Percentiles rank a stretch among this genome's conserved stretches.
Evolutionary conservation across 75 land plant genomes (phyloP).

Genomic region (Pinus albicaulis): DNA sequence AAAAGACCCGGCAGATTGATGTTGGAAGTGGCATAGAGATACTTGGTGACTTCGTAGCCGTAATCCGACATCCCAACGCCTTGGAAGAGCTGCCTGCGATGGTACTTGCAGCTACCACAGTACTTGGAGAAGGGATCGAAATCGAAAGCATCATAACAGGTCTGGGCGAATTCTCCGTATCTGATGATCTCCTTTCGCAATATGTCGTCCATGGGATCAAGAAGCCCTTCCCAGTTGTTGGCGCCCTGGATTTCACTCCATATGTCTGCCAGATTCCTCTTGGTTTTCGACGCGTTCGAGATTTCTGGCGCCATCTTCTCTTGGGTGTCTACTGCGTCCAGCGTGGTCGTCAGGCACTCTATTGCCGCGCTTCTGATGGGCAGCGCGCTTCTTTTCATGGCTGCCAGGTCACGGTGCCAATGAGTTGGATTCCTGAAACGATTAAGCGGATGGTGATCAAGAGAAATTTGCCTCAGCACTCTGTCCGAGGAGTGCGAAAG

Average conservation of each 20-base stretch:
- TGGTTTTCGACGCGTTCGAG: too few species aligned
- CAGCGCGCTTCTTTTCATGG: too few species aligned
- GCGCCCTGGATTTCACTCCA: slow-evolving; percentile 68
- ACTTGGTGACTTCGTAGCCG: slow-evolving; percentile 67
- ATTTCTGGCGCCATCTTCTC: too few species aligned
- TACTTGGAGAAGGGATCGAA: slow-evolving; percentile 58
- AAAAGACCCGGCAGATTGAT: slow-evolving; percentile 64
- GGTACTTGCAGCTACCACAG: slow-evolving; percentile 59
- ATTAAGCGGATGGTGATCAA: too few species aligned
- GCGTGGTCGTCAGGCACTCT: too few species aligned
- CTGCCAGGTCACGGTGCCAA: too few species aligned
- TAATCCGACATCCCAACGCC: background rate
- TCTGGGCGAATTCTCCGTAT: slow-evolving; percentile 78
- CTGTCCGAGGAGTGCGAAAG: too few species aligned
- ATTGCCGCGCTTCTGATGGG: too few species aligned
- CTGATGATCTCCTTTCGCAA: slow-evolving; percentile 61
- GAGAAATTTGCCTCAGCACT: too few species aligned
- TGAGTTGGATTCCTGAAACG: too few species aligned
- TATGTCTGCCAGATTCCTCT: background rate
- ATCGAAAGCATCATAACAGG: slow-evolving; percentile 83
- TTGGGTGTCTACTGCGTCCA: too few species aligned
- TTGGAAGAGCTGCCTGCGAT: too few species aligned
- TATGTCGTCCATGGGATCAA: slow-evolving; percentile 69
- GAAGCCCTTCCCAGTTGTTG: slow-evolving; percentile 67
- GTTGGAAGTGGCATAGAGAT: slow-evolving; percentile 76